Evolutionary conservation across 164 flowering plant genomes (phyloP).

Genomic region (Tinospora cordifolia): DNA sequence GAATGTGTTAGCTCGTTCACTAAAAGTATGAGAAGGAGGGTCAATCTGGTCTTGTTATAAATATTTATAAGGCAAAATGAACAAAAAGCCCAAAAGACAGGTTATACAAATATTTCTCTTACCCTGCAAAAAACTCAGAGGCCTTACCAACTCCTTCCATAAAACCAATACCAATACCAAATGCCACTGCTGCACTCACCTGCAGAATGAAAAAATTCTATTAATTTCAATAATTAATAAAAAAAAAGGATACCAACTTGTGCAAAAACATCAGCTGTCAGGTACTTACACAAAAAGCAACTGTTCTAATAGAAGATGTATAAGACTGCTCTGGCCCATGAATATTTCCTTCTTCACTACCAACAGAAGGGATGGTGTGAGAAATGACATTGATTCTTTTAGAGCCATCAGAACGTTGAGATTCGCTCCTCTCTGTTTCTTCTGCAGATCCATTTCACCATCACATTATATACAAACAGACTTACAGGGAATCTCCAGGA

Average conservation of each 20-base stretch:
- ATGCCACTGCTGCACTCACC: slow-evolving; percentile 73
- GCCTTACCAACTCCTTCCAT: slow-evolving; percentile 83
- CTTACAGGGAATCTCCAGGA: slow-evolving; percentile 22
- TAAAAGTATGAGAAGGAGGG: neutral
- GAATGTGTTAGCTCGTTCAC: no score
- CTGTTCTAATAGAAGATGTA: slow-evolving; percentile 46
- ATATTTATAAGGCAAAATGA: neutral
- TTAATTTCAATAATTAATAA: neutral
- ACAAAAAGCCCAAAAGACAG: neutral
- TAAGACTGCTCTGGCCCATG: slow-evolving; percentile 23
- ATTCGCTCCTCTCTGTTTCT: slow-evolving; percentile 24
- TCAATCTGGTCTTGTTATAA: neutral
- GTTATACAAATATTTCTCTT: slow-evolving; percentile 15
- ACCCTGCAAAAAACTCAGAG: slow-evolving; percentile 96
- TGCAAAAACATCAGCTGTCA: neutral
- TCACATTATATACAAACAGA: slow-evolving; percentile 29
- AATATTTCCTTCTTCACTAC: slow-evolving; percentile 17
- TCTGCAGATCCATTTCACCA: slow-evolving; percentile 39
- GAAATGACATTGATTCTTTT: slow-evolving; percentile 14
- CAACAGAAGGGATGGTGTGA: slow-evolving; percentile 17
- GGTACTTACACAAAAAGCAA: slow-evolving; percentile 63
- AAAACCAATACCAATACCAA: slow-evolving; percentile 81
- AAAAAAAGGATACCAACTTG: neutral
- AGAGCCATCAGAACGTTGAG: slow-evolving; percentile 23
- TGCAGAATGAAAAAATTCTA: slow-evolving; percentile 22